Conservation (phyloP, 352 stramenopile genomes). For the Globisporangium polare region DNA sequence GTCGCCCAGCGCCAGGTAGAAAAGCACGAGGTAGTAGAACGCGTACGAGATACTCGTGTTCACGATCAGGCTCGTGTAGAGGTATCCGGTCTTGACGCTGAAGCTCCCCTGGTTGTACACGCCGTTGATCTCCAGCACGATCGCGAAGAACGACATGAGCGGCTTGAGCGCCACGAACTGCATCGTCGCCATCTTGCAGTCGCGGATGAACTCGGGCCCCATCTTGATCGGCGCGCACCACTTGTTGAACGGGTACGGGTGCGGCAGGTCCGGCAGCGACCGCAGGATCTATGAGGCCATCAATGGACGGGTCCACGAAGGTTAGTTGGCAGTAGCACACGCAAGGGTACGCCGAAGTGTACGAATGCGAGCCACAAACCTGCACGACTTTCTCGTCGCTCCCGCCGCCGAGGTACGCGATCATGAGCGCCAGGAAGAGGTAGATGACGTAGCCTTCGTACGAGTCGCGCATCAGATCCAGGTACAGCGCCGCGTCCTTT, state of each 20-base stretch:
- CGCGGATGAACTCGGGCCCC: conserved; percentile 84
- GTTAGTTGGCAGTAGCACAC: neutral
- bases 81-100: conserved; percentile 70
- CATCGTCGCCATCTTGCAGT: conserved; percentile 95
- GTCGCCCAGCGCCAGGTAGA: conserved; percentile 92
- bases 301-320: neutral
- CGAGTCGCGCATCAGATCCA: conserved; percentile 95
- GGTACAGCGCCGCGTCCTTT: conserved; percentile 78
- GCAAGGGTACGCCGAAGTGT: neutral
- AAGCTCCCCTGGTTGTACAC: conserved; percentile 87
- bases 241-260: conserved; percentile 71
- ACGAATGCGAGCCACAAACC: conserved; percentile 28
- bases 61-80: conserved; percentile 92
- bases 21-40: conserved; percentile 97
- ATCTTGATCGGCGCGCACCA: conserved; percentile 71
- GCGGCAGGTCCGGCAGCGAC: conserved; percentile 57
- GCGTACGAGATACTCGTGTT: conserved; percentile 97
- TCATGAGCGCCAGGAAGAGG: conserved; percentile 95
- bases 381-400: conserved; percentile 83
- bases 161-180: conserved; percentile 96
- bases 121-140: conserved; percentile 79
- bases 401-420: conserved; percentile 92
- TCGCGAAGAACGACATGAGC: conserved; percentile 85
- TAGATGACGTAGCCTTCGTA: conserved; percentile 99
- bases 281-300: conserved; percentile 29